These are phyloP conservation scores for Xylariaceae sp. DNA, from an alignment of 2,329 filamentous ascomycete genomes.

Conservation along the genomic window DNA sequence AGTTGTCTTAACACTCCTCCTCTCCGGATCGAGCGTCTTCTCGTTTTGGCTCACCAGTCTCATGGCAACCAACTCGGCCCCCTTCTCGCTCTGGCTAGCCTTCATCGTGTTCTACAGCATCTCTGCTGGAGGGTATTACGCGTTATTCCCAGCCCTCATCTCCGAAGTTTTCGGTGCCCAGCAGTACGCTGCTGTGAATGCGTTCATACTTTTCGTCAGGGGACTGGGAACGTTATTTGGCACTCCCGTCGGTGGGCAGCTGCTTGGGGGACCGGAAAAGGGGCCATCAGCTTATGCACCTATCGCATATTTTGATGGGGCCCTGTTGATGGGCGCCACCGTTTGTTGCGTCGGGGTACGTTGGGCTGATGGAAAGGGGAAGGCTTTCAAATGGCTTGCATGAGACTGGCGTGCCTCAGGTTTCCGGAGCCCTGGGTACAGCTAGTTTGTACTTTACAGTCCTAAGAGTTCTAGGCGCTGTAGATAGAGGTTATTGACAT, in stretches of 20 bases:
- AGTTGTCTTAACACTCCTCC: slow-evolving; percentile 49
- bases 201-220: slow-evolving; percentile 53
- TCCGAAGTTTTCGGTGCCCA: slow-evolving; percentile 56
- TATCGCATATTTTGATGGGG: slow-evolving; percentile 51
- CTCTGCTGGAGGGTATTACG: slow-evolving; percentile 53
- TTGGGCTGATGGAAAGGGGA: slow-evolving; percentile 48
- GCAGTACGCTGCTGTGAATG: slow-evolving; percentile 55
- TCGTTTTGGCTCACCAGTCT: slow-evolving; percentile 47
- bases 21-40: slow-evolving; percentile 47
- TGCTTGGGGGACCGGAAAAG: slow-evolving; percentile 44
- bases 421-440: no score
- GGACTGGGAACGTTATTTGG: slow-evolving; percentile 53
- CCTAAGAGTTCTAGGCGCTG: no score
- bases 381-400: slow-evolving; percentile 50
- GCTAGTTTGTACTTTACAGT: no score
- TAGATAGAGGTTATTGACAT: no score
- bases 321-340: slow-evolving; percentile 48
- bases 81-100: slow-evolving; percentile 47
- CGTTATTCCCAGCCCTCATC: slow-evolving; percentile 53
- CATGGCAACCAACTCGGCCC: slow-evolving; percentile 36
- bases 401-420: no score
- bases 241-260: slow-evolving; percentile 51
- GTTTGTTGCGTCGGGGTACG: slow-evolving; percentile 51
- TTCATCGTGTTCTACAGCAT: slow-evolving; percentile 53
- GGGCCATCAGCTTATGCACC: slow-evolving; percentile 45